These are phyloP conservation scores for Aspergillus egyptiacus DNA, from an alignment of 495 filamentous ascomycete genomes.

Conservation along the genomic window DNA sequence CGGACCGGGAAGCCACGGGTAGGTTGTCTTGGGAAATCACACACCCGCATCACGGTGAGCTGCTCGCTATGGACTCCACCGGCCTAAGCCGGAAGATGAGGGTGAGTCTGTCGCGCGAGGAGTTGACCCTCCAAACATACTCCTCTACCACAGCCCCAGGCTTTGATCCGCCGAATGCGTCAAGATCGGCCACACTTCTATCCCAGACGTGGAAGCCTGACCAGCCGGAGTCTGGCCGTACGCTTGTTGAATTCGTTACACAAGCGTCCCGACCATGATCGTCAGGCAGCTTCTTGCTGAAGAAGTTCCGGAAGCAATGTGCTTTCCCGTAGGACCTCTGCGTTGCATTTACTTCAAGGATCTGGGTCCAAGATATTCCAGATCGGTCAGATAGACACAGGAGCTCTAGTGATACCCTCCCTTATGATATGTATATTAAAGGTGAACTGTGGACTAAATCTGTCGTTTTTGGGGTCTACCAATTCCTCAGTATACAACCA, in stretches of 20 bases:
- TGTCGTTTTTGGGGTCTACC: too few species aligned
- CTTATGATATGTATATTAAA: too few species aligned
- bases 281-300: too few species aligned
- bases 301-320: too few species aligned
- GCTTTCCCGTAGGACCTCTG: too few species aligned
- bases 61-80: conserved; percentile 21
- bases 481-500: too few species aligned
- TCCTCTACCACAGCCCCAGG: conserved; percentile 21
- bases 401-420: too few species aligned
- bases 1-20: not conserved
- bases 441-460: too few species aligned
- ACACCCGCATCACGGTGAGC: conserved; percentile 41
- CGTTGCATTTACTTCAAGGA: too few species aligned
- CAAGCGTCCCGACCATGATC: conserved; percentile 18
- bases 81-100: conserved; percentile 33
- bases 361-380: too few species aligned
- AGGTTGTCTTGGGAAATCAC: conserved; percentile 27
- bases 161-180: conserved; percentile 5
- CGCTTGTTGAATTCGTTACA: conserved; percentile 32
- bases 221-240: conserved; percentile 3
- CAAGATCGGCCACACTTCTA: conserved; percentile 5
- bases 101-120: conserved; percentile 28
- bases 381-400: too few species aligned
- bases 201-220: conserved; percentile 26
- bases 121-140: conserved; percentile 26